Evolutionary conservation across 1,139 yeast genomes (phyloP).

Genomic region (Hyphopichia fennica): DNA sequence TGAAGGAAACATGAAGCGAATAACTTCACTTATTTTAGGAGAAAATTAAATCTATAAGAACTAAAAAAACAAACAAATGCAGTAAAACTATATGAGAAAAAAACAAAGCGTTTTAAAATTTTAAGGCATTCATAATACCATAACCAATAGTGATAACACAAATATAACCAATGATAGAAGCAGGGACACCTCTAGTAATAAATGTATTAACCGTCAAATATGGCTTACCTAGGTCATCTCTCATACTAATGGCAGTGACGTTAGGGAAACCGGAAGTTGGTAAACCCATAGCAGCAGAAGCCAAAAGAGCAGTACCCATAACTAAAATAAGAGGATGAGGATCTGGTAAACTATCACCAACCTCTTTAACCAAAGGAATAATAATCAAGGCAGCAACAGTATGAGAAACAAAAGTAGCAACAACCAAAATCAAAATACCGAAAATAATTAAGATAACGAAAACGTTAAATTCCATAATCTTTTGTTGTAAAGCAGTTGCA

Average conservation of each 20-base stretch:
- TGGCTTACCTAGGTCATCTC: conserved; percentile 85
- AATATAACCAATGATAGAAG: conserved; percentile 69
- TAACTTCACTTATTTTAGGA: no score
- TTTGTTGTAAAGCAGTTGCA: conserved; percentile 64
- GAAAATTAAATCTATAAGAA: not conserved
- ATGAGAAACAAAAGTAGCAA: conserved; percentile 93
- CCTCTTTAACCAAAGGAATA: conserved; percentile 83
- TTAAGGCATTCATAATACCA: conserved; percentile 60
- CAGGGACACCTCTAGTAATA: conserved; percentile 85
- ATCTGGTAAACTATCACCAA: conserved; percentile 71
- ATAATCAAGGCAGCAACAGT: conserved; percentile 94
- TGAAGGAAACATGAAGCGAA: no score
- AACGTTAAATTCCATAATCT: conserved; percentile 60
- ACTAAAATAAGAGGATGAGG: conserved; percentile 75
- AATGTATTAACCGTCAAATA: conserved; percentile 82
- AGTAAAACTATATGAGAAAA: no score
- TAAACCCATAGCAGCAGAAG: conserved; percentile 93
- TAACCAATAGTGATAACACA: conserved; percentile 80
- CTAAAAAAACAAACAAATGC: no score
- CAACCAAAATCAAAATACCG: conserved; percentile 72
- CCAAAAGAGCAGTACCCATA: conserved; percentile 80
- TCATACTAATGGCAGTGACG: conserved; percentile 90
- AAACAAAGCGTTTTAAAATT: conserved; percentile 36
- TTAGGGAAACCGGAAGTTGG: conserved; percentile 98
- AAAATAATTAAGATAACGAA: conserved; percentile 72